Base-by-base conservation (phyloP, 1,284 basidiomycete genomes). In the Spongiforma sp. region DNA sequence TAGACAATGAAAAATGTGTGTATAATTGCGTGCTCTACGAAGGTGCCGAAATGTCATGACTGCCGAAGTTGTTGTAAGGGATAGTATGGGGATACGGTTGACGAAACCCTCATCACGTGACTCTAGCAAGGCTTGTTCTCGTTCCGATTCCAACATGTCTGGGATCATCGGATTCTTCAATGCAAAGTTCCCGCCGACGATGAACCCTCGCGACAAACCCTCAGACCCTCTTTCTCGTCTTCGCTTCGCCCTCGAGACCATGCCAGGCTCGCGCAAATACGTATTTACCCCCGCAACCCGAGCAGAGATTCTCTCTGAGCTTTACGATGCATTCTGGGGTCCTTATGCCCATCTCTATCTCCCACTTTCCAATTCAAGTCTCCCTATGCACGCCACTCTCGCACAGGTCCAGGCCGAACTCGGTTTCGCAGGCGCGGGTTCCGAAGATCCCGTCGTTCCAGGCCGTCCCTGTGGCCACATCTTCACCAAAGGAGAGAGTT, bases 401-500 rank as follows among this genome's bases (percentile, higher is more conserved):
- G 86, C 86, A 68, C 89, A 92, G 60, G 85, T 89, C 32, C 93
- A 94, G 76, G 77, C 80, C 24, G 83, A 84, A 32, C 72, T 84
- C 12, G 82, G 79, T 19, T 89, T 87, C 65, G 79, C 81, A 2
- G 86, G 86, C 10, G 85, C 84, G 6, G 85, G 83, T 15, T 84
- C 83, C 63, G 84, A 86, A 26, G 84, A 87, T n/a, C 82, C 83
- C 10, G 73, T 86, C 0, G 77, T 86, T 17, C 87, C 87, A 21
- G 92, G 90, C 10, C 82, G 87, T 66, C 85, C 89, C 1, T 94
- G 93, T 73, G 89, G 86, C 1, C 85, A 90, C 72, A 90, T 94
- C 57, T 92, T 94, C 77, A 89, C 87, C 76, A 93, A 92, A 71
- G 93, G 93, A 21, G 93, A 95, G 74, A 89, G 91, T 70, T 95